These are phyloP conservation scores for Psilocybe sp. DNA, from an alignment of 768 basidiomycete species.

Conservation along the genomic window DNA sequence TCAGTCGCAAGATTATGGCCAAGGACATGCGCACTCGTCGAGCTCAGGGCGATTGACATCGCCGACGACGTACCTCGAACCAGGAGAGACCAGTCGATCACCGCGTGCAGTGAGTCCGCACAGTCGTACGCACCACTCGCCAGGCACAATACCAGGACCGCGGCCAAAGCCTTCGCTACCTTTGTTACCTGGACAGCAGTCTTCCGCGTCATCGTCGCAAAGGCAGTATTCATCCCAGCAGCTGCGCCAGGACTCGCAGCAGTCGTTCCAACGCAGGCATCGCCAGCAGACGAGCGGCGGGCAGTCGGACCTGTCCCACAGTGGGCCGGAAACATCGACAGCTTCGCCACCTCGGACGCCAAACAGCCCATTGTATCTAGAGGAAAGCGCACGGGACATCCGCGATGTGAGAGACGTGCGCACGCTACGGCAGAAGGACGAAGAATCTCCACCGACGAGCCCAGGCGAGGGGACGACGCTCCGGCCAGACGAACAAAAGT, in stretches of 20 bases:
- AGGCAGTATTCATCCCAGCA: too few relatives aligned
- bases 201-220: too few relatives aligned
- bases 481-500: constrained; percentile 18
- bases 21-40: too few relatives aligned
- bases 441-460: too few relatives aligned
- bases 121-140: constrained; percentile 24
- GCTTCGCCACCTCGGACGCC: constrained; percentile 6
- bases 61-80: constrained; percentile 11
- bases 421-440: too few relatives aligned
- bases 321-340: constrained; percentile 10
- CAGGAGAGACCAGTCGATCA: constrained; percentile 23
- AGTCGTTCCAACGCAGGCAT: constrained; percentile 25
- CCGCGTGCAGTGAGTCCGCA: constrained; percentile 37
- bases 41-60: too few relatives aligned
- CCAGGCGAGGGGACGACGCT: constrained; percentile 9
- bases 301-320: constrained; percentile 23
- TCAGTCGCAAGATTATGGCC: too few relatives aligned
- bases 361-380: constrained; percentile 1
- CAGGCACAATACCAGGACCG: constrained; percentile 26
- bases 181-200: not conserved
- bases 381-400: too few relatives aligned
- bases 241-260: too few relatives aligned
- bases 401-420: too few relatives aligned
- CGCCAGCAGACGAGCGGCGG: constrained; percentile 18
- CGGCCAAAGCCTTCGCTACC: constrained; percentile 21